Conservation (phyloP, 2,329 filamentous ascomycete genomes). For the Lecanosticta acicola region DNA sequence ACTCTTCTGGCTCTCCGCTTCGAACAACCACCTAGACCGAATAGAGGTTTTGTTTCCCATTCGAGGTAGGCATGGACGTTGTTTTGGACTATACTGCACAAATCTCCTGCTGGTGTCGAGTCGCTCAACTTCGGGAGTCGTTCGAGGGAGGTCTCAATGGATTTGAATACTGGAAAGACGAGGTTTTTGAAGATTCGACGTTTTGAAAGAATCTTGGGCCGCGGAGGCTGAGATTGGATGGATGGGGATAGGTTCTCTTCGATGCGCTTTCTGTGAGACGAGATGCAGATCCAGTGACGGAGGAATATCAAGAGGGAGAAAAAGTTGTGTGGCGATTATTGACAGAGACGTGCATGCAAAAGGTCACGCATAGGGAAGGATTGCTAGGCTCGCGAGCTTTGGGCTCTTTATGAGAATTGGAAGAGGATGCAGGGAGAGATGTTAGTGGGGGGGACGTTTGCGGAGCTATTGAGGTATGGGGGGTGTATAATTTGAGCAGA, state of each 20-base stretch:
- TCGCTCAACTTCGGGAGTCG: neutral
- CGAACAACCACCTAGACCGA: neutral
- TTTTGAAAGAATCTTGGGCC: constrained; percentile 15
- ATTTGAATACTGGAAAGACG: constrained; percentile 13
- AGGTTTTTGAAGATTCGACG: constrained; percentile 14
- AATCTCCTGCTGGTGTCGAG: constrained; percentile 11
- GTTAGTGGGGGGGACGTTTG: constrained; percentile 29
- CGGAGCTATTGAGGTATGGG: constrained; percentile 29
- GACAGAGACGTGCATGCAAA: constrained; percentile 25
- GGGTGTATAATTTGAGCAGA: constrained; percentile 29
- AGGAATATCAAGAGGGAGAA: constrained; percentile 8
- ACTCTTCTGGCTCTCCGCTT: constrained; percentile 11
- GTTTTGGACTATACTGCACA: constrained; percentile 18
- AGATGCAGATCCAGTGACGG: constrained; percentile 2
- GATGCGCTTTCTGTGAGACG: neutral
- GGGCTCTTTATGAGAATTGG: constrained; percentile 27
- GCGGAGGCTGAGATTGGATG: constrained; percentile 16
- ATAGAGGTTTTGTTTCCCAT: neutral
- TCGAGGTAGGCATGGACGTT: constrained; percentile 3
- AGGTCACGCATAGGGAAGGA: constrained; percentile 29
- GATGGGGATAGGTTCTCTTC: constrained; percentile 9
- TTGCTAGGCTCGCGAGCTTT: constrained; percentile 20
- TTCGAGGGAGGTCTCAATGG: constrained; percentile 7
- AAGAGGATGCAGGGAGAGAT: constrained; percentile 19
- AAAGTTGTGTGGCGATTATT: constrained; percentile 23